Evolutionary conservation across 2,329 filamentous ascomycete genomes (phyloP), one percentile per base, ranked within the genome.

Genomic region (Chalara sp.): DNA sequence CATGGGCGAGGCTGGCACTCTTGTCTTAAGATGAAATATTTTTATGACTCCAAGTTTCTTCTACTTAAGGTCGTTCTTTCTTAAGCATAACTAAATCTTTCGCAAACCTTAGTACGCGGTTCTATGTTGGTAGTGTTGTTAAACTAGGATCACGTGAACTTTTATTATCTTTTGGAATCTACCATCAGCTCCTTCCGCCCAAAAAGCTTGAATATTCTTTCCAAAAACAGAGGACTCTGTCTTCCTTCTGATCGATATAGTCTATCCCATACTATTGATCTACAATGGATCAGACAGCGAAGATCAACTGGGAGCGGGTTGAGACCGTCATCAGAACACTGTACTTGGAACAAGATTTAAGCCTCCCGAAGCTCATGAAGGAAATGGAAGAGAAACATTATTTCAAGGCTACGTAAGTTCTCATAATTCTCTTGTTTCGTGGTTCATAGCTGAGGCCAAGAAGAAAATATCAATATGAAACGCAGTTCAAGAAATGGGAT

Each of bases 381-480:
- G 44, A 48, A 13, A 52, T 52, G 50, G 32, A 21, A 52, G 44
- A 8, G 29, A 37, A 48, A 21, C 31, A 52, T 41, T 32, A 33
- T 44, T 52, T 52, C 21, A 44, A 40, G 40, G 42, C 40, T 44
- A 40, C 39, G 50, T 52, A 40, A 39, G 50, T 49, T 29, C 28
- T 41, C 31, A 31, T 39, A 6, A 1, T 7, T 30, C 5, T 28
- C 10, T 48, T 21, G 13, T 33, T 33, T 33, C 37, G 30, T 21
- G 32, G 30, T 8, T 7, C 32, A 46, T 46, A 5, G 39, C 32
- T 44, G 40, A 40, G 5, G 31, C 5, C 32, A n/a, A 46, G 11
- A 35, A 50, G 52, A n/a, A 54, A 52, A 45, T 51, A 49, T 32
- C 52, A 54, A 52, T 54, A 54, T 47, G 52, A 52, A 42, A 33